A percentile compares a stretch with the other conserved stretches of the same genome.
These are phyloP conservation scores for Anthracocystis panici-leucophaei DNA, from an alignment of 1,284 basidiomycete species.

Conservation along the genomic window DNA sequence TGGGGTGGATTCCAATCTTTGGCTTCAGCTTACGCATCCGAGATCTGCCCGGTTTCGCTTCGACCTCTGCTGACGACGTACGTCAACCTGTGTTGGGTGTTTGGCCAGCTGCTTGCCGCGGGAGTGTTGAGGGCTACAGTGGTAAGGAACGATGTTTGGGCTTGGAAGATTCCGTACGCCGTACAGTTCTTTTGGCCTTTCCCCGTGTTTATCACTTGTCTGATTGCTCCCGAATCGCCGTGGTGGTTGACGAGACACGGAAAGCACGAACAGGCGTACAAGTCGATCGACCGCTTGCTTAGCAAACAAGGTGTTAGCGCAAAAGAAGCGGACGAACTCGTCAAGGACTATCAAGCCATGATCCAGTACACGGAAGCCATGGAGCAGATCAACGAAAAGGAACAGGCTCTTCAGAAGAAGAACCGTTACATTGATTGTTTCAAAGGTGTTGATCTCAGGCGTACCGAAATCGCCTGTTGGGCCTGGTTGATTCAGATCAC, in stretches of 20 bases:
- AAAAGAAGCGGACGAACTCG: conserved; percentile 70
- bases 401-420: conserved; percentile 65
- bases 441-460: conserved; percentile 70
- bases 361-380: conserved; percentile 72
- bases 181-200: conserved; percentile 71
- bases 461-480: conserved; percentile 71
- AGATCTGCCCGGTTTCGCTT: conserved; percentile 72
- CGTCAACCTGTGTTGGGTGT: conserved; percentile 73
- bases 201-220: conserved; percentile 64
- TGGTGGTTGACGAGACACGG: conserved; percentile 73
- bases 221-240: conserved; percentile 69
- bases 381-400: conserved; percentile 70
- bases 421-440: conserved; percentile 72
- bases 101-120: conserved; percentile 69
- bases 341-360: conserved; percentile 72
- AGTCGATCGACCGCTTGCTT: conserved; percentile 68
- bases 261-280: conserved; percentile 71
- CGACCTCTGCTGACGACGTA: conserved; percentile 73
- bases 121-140: conserved; percentile 71
- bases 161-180: conserved; percentile 70
- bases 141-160: conserved; percentile 63
- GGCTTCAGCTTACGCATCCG: conserved; percentile 72
- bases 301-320: conserved; percentile 56
- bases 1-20: conserved; percentile 72
- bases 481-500: conserved; percentile 69